phyloP scores from a whole-genome alignment of 306 rosid genomes.

The Cicer pinnatifidum region DNA sequence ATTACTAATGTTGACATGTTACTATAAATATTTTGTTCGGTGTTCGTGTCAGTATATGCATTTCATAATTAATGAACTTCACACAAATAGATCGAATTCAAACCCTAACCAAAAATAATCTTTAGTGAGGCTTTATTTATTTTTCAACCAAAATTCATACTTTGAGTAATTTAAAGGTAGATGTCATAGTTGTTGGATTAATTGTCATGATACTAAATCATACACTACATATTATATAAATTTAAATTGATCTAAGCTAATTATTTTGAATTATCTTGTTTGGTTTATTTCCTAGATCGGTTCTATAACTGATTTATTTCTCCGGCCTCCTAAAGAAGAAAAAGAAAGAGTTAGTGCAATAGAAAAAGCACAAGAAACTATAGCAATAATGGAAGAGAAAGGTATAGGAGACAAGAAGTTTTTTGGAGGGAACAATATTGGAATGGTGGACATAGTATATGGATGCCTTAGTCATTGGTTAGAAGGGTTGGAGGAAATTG shows the following conservation, averaged over 20 bases:
- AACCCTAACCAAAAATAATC: no score
- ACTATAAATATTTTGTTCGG: no score
- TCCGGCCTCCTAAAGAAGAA: constrained; percentile 38
- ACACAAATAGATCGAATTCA: no score
- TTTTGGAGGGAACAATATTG: constrained; percentile 50
- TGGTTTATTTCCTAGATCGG: constrained; percentile 21
- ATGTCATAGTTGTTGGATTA: no score
- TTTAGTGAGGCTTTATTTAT: no score
- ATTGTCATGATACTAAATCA: neutral
- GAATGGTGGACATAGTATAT: constrained; percentile 52
- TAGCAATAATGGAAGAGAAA: constrained; percentile 46
- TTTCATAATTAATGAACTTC: no score
- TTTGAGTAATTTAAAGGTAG: no score
- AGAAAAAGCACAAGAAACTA: constrained; percentile 40
- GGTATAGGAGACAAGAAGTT: constrained; percentile 51
- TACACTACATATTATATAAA: neutral
- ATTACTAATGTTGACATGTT: no score
- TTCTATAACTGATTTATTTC: constrained; percentile 36
- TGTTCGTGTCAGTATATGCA: no score
- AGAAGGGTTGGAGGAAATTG: constrained; percentile 51
- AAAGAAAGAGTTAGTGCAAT: constrained; percentile 40
- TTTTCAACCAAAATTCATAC: no score
- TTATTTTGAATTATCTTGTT: neutral
- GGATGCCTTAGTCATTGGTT: constrained; percentile 56
- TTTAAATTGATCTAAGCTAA: neutral